Percentiles rank a stretch among this genome's conserved stretches.
phyloP scores from a whole-genome alignment of 495 filamentous ascomycete genomes.

The Cercophora newfieldiana region DNA sequence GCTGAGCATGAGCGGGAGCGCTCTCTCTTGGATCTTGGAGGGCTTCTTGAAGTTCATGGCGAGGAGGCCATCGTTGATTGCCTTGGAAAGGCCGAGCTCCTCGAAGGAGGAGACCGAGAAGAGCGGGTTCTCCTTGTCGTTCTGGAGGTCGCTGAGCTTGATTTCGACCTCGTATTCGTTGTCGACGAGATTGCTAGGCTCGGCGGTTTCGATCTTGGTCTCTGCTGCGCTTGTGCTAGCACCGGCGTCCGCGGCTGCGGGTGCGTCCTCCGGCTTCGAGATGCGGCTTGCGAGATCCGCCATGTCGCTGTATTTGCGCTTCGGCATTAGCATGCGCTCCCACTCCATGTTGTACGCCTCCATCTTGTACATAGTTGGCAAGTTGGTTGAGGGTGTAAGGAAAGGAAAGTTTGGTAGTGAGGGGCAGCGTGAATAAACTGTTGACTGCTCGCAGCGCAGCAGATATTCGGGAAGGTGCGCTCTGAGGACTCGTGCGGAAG shows the following conservation, averaged over 20 bases:
- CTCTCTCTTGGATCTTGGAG: conserved; percentile 94
- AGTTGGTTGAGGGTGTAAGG: not conserved
- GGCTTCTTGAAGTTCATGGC: conserved; percentile 90
- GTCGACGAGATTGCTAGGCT: conserved; percentile 61
- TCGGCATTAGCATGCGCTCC: not conserved
- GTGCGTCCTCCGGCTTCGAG: conserved; percentile 41
- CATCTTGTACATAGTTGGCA: too few species aligned
- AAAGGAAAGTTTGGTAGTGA: not conserved
- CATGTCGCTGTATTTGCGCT: conserved; percentile 30
- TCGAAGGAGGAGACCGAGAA: conserved; percentile 84
- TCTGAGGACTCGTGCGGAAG: too few species aligned
- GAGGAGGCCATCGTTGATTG: conserved; percentile 59
- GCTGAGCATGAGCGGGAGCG: conserved; percentile 79
- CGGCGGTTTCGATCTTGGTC: conserved; percentile 56
- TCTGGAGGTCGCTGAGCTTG: conserved; percentile 85
- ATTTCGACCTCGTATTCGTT: conserved; percentile 80
- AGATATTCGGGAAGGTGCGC: not conserved
- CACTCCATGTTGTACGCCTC: not conserved
- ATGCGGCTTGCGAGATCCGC: conserved; percentile 65
- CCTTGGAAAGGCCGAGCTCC: conserved; percentile 69
- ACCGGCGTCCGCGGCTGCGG: conserved; percentile 13
- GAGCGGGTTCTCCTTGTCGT: conserved; percentile 81
- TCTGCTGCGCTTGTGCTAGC: conserved; percentile 26
- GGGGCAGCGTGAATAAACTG: not conserved
- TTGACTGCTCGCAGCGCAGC: not conserved